Base-by-base conservation (phyloP, 1,284 basidiomycete species). In the Singerocomus inundabilis region DNA sequence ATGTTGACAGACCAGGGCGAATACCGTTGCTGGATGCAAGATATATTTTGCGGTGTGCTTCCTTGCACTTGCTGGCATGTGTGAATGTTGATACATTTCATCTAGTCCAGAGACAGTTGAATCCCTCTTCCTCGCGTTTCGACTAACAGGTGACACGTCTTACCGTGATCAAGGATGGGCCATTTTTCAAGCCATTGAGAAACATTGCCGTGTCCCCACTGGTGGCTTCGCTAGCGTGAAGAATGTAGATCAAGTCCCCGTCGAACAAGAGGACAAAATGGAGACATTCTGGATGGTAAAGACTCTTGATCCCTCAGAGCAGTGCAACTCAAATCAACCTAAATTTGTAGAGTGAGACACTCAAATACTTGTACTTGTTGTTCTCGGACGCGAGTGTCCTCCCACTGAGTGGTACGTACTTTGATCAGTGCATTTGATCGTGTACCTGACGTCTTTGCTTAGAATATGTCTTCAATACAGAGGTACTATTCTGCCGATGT, bases 401-500 rank as follows among this genome's bases (percentile, higher is more conserved):
- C 47, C 84, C 93, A 11, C 68, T 97, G 52, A 79, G 84, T 55
- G 74, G 89, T 91, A 59, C 67, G 86, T 77, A 32, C 29, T 43
- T 37, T 28, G 11, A 48, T 52, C 16, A 36, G 5, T 9, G 24
- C 13, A 15, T 38, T 36, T 16, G 35, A 28, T 21, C 48, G 44
- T 35, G 29, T 51, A 29, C 25, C 51, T 58, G 34, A 61, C 41
- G 10, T 12, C 41, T 29, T 51, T 33, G 16, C 35, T 15, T 52
- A 91, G 90, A 86, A 66, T 88, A 90, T 67, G 92, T 98, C n/a
- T 88, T 97, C 70, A 98, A 97, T 64, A 98, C 95, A 4, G 94
- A 96, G 75, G 88, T 86, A 56, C 13, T 31, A 0, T 46, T 38
- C 44, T 48, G 34, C 39, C 43, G 47, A 42, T 46, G 74, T 73